A percentile compares a stretch with the other conserved stretches of the same genome.
Conservation (phyloP, 2,329 filamentous ascomycete species). For the Monilinia vaccinii-corymbosi region DNA sequence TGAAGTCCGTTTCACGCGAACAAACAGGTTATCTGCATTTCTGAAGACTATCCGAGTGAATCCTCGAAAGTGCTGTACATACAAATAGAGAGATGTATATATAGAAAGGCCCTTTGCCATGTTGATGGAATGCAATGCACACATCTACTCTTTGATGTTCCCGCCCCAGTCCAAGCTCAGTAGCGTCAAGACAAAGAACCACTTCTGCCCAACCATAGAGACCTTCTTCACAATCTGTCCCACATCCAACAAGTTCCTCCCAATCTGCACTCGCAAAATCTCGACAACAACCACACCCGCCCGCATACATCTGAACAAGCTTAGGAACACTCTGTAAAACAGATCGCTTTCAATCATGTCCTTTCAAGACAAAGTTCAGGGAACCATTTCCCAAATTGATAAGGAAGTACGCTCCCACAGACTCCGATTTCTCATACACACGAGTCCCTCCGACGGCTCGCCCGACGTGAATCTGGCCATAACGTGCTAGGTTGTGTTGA, state of each 20-base stretch:
- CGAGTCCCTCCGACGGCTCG: background rate
- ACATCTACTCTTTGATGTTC: background rate
- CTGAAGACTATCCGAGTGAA: background rate
- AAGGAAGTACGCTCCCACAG: conserved; percentile 55
- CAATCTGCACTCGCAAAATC: background rate
- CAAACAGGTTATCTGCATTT: too few species aligned
- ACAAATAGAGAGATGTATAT: background rate
- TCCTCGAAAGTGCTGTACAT: background rate
- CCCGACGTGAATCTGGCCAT: background rate
- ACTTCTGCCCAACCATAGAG: conserved; percentile 4
- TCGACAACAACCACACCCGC: background rate
- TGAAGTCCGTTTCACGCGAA: background rate
- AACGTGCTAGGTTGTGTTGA: background rate
- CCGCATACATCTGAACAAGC: background rate
- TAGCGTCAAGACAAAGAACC: conserved; percentile 9
- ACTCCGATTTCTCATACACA: background rate
- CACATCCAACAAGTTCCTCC: background rate
- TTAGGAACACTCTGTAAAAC: background rate
- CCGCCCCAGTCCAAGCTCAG: conserved; percentile 6
- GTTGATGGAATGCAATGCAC: background rate
- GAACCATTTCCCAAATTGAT: conserved; percentile 71
- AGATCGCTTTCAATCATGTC: conserved; percentile 53
- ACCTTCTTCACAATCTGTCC: background rate
- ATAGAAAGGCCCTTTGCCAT: background rate
- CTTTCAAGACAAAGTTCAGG: conserved; percentile 67